Conservation (phyloP, 2,329 filamentous ascomycete genomes). For the Cladosporium sp. region DNA sequence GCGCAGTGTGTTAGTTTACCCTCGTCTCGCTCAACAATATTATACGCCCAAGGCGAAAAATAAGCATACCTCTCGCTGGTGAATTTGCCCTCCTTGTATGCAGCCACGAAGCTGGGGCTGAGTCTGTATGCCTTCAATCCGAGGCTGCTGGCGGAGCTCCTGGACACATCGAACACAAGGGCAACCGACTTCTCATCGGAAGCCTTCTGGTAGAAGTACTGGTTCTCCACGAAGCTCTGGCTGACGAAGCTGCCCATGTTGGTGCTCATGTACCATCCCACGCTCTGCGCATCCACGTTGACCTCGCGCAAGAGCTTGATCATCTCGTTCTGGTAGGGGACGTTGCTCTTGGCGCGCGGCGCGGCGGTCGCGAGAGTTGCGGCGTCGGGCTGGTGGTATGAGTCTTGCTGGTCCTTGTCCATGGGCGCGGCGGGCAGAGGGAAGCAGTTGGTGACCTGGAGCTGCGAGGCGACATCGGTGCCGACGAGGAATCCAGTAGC, state of each 20-base stretch:
- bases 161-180: slow-evolving; percentile 90
- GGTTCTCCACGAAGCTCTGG: slow-evolving; percentile 93
- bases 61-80: slow-evolving; percentile 79
- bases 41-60: neutral
- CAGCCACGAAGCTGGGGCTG: slow-evolving; percentile 79
- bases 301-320: slow-evolving; percentile 94
- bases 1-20: slow-evolving; percentile 22
- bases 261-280: slow-evolving; percentile 97
- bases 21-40: neutral
- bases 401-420: slow-evolving; percentile 59
- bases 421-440: slow-evolving; percentile 79
- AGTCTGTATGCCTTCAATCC: slow-evolving; percentile 86
- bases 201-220: slow-evolving; percentile 94
- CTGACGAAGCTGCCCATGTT: slow-evolving; percentile 99
- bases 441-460: slow-evolving; percentile 93
- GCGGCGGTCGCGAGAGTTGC: slow-evolving; percentile 78
- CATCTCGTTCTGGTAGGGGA: slow-evolving; percentile 90
- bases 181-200: slow-evolving; percentile 73
- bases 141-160: slow-evolving; percentile 86
- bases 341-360: slow-evolving; percentile 86
- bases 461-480: slow-evolving; percentile 76
- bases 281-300: slow-evolving; percentile 96
- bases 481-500: slow-evolving; percentile 89
- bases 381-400: slow-evolving; percentile 68
- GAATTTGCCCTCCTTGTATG: slow-evolving; percentile 97